Evolutionary conservation across 2,329 filamentous ascomycete genomes (phyloP).

Genomic region (Chrysoporthe austroafricana): DNA sequence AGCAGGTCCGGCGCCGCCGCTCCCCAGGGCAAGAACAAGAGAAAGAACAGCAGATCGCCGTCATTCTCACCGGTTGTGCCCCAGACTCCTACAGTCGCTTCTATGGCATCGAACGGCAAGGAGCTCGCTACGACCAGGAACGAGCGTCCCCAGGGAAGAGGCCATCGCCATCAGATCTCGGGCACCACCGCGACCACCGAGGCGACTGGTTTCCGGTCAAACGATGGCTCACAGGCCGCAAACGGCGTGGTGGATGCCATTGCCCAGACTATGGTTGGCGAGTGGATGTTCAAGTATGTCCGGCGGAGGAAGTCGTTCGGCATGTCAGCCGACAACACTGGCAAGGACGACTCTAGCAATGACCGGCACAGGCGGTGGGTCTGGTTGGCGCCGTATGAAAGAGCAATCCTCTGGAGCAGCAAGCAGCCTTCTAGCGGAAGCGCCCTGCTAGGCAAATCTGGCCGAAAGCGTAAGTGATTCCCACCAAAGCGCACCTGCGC

Average conservation of each 20-base stretch:
- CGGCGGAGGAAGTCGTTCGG: constrained; percentile 89
- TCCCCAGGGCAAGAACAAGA: constrained; percentile 52
- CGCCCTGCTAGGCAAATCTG: constrained; percentile 86
- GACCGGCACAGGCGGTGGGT: constrained; percentile 96
- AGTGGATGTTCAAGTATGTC: constrained; percentile 95
- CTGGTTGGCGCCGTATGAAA: constrained; percentile 95
- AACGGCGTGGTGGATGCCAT: constrained; percentile 93
- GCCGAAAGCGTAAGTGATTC: constrained; percentile 80
- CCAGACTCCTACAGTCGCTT: constrained; percentile 73
- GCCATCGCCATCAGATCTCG: constrained; percentile 62
- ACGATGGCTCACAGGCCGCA: constrained; percentile 64
- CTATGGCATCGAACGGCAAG: constrained; percentile 65
- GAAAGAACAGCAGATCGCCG: constrained; percentile 62
- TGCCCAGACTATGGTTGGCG: constrained; percentile 96
- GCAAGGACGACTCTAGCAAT: constrained; percentile 71
- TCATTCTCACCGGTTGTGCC: constrained; percentile 68
- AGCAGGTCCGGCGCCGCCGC: constrained; percentile 81
- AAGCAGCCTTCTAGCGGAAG: constrained; percentile 90
- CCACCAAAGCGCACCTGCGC: not conserved
- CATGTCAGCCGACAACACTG: constrained; percentile 67
- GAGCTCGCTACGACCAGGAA: constrained; percentile 67
- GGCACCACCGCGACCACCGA: constrained; percentile 58
- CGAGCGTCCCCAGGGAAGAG: constrained; percentile 34
- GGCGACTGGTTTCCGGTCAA: constrained; percentile 53
- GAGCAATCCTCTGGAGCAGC: constrained; percentile 96